phyloP scores from a whole-genome alignment of 805 yeast species.

The Candida multigemmis region DNA sequence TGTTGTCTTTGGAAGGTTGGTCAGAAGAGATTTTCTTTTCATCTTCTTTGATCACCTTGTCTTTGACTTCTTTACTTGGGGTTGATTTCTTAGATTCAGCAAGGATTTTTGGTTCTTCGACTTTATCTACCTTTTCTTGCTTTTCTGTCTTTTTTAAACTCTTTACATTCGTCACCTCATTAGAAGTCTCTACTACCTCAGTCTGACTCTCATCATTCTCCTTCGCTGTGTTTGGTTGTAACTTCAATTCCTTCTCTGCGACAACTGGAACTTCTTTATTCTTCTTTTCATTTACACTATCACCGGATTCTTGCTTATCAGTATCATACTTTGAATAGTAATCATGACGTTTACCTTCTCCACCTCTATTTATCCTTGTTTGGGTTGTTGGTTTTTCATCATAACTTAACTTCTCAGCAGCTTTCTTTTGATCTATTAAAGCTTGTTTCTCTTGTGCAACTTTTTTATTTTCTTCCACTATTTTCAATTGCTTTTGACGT shows the following conservation, averaged over 20 bases:
- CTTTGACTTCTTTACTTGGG: conserved; percentile 1
- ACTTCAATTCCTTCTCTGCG: background rate
- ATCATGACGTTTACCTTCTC: conserved; percentile 15
- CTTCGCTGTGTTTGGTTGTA: too few species aligned
- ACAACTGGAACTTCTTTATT: background rate
- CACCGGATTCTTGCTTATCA: conserved; percentile 4
- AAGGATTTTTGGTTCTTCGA: background rate
- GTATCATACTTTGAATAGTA: conserved; percentile 16
- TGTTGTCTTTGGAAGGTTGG: too few species aligned
- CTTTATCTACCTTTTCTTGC: conserved; percentile 1
- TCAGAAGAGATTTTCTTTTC: background rate
- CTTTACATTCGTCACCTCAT: too few species aligned
- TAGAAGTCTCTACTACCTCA: background rate
- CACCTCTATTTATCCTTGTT: conserved; percentile 7
- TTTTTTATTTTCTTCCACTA: conserved; percentile 2
- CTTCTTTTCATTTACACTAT: background rate
- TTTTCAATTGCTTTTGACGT: conserved; percentile 1
- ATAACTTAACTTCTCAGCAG: conserved; percentile 8
- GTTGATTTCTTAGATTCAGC: background rate
- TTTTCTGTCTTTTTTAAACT: background rate
- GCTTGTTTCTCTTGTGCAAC: background rate
- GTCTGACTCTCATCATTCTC: conserved; percentile 2
- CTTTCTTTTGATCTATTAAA: conserved; percentile 1
- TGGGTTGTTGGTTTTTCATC: conserved; percentile 8
- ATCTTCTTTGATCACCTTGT: conserved; percentile 1